Evolutionary conservation across 192 early-diverging fungal species (phyloP), one percentile per base, ranked within the genome.

Genomic region (Coemansia sp.): DNA sequence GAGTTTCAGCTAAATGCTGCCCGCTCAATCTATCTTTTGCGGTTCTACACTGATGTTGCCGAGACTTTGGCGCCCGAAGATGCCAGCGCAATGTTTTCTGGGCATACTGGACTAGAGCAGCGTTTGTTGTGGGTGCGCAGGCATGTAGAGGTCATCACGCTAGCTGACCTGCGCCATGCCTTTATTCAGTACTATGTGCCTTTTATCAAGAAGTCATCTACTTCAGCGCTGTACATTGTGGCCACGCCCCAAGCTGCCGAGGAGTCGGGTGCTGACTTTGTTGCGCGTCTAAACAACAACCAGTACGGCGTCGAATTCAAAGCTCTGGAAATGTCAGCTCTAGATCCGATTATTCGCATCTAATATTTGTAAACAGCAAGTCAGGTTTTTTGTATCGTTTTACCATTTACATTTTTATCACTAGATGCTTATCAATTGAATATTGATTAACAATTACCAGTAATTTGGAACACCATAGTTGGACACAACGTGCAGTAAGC

Each of bases 1-100:
- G 77, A 74, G 53, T 70, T 80, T 34, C 68, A 80, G 65, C 68
- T 80, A 36, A 61, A 67, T 14, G 64, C 72, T 8, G 77, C 77
- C 1, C 59, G 65, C 37, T 80, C 77, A 1, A 71, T 70, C 15
- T 64, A 42, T 20, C 47, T 65, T 4, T 58, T 80, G 23, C 57
- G 68, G 37, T 19, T 48, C 17, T 74, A 80, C 53, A 64, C 50
- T 10, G 54, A 54, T 1, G 15, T 70, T 26, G 17, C 63, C 1
- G 63, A 71, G 34, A 51, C 62, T 8, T 5, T 80, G 17, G 65
- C 62, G 23, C 38, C 59, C 9, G 77, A 80, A 23, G 77, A 80
- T 31, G 71, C 77, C 4, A 47, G 11, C 21, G 28, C 58, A 26
- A 17, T 71, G 15, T 68, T 80, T 58, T 40, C 50, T 26, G 72